Evolutionary conservation across 2,329 filamentous ascomycete genomes (phyloP).

Genomic region (Fusarium decemcellulare): DNA sequence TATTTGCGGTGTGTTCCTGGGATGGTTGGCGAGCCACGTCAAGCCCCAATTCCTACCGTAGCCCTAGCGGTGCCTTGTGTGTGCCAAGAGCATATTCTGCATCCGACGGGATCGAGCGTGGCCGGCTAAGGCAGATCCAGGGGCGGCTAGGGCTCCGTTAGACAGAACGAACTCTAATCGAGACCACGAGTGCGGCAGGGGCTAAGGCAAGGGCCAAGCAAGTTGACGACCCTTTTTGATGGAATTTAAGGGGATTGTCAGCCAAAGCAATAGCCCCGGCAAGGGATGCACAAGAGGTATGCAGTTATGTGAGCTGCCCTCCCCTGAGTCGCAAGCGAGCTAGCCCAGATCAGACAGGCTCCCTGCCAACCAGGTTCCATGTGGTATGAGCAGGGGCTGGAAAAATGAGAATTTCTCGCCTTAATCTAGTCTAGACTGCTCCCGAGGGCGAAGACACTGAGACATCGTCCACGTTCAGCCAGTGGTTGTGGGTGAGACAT

Average conservation of each 20-base stretch:
- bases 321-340: background rate
- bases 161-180: background rate
- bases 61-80: background rate
- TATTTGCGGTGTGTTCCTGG: background rate
- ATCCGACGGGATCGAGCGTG: background rate
- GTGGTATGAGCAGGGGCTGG: constrained; percentile 1
- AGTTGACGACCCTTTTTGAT: background rate
- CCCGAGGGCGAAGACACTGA: constrained; percentile 13
- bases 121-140: background rate
- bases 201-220: background rate
- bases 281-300: constrained; percentile 6
- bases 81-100: background rate
- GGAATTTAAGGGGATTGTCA: constrained; percentile 8
- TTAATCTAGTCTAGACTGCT: constrained; percentile 8
- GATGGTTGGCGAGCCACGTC: background rate
- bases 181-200: background rate
- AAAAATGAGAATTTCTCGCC: constrained; percentile 10
- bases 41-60: background rate
- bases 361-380: constrained; percentile 11
- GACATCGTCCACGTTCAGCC: constrained; percentile 19
- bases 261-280: constrained; percentile 1
- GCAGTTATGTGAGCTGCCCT: background rate
- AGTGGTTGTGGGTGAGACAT: background rate
- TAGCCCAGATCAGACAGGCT: background rate
- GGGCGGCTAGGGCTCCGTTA: background rate